A percentile compares a stretch with the other conserved stretches of the same genome.
Conservation (phyloP, 768 basidiomycete genomes). For the Naganishia antarctica region DNA sequence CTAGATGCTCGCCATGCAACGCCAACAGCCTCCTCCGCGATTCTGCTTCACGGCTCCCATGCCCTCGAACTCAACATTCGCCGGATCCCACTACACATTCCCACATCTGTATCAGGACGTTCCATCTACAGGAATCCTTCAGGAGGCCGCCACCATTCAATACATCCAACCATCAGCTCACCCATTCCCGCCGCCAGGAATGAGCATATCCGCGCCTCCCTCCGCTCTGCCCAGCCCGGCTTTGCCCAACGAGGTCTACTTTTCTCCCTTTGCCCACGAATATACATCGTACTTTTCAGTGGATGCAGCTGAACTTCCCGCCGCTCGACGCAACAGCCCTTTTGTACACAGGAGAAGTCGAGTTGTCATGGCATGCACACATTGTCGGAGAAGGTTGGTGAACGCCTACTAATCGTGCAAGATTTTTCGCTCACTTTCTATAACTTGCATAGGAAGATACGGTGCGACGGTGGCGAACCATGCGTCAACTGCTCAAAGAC, state of each 20-base stretch:
- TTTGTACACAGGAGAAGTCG: slow-evolving; percentile 12
- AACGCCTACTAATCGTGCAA: background rate
- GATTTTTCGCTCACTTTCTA: background rate
- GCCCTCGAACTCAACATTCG: background rate
- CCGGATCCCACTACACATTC: background rate
- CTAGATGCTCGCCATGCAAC: slow-evolving; percentile 10
- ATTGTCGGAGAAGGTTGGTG: slow-evolving; percentile 5
- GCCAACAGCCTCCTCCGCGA: background rate
- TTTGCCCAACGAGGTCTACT: slow-evolving; percentile 13
- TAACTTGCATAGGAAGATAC: slow-evolving; percentile 3
- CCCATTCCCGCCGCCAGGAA: background rate
- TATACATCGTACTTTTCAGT: slow-evolving; percentile 13
- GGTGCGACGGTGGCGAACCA: slow-evolving; percentile 10
- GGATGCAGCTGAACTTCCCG: background rate
- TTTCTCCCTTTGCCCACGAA: slow-evolving; percentile 16
- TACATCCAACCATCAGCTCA: background rate
- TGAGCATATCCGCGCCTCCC: slow-evolving; percentile 6
- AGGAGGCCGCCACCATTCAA: background rate
- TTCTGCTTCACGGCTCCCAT: slow-evolving; percentile 14
- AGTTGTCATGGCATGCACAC: slow-evolving; percentile 17
- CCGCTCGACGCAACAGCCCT: background rate
- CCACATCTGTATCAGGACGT: background rate
- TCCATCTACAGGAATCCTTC: background rate
- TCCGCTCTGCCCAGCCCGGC: slow-evolving; percentile 9
- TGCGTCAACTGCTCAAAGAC: slow-evolving; percentile 9